Evolutionary conservation across 2,329 filamentous ascomycete species (phyloP).

Genomic region (Dendrostoma leiphaemia): DNA sequence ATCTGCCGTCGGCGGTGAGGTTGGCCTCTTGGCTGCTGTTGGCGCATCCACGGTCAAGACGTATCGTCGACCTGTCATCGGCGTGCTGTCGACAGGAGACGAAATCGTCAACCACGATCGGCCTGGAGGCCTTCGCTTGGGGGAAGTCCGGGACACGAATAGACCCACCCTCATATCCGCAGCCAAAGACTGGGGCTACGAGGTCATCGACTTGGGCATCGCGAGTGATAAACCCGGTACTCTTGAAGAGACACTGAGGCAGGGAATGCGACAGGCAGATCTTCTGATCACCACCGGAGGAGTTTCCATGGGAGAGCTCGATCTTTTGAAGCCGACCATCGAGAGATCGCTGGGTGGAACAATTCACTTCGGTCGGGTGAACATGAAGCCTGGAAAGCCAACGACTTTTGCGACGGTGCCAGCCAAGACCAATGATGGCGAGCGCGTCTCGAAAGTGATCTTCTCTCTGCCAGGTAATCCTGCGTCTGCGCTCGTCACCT

Average conservation of each 20-base stretch:
- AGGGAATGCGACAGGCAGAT: constrained; percentile 71
- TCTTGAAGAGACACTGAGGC: constrained; percentile 74
- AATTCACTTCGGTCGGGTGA: constrained; percentile 93
- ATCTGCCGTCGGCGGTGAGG: constrained; percentile 82
- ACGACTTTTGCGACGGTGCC: constrained; percentile 93
- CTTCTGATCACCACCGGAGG: constrained; percentile 90
- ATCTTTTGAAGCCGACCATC: constrained; percentile 93
- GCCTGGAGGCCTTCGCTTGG: constrained; percentile 61
- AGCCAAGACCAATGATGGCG: constrained; percentile 56
- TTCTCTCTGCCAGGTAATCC: constrained; percentile 95
- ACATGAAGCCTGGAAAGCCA: constrained; percentile 98
- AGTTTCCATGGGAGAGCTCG: constrained; percentile 96
- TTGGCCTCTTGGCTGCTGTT: constrained; percentile 84
- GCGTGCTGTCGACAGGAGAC: constrained; percentile 90
- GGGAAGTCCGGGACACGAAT: constrained; percentile 93
- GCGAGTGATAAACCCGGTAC: constrained; percentile 69
- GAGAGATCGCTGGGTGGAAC: constrained; percentile 85
- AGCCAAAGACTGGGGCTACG: constrained; percentile 70
- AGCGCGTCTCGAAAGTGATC: constrained; percentile 65
- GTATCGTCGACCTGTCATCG: constrained; percentile 75
- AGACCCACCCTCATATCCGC: constrained; percentile 83
- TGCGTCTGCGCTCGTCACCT: constrained; percentile 87
- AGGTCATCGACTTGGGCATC: constrained; percentile 83
- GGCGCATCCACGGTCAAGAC: constrained; percentile 70
- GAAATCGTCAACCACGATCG: constrained; percentile 79